These are phyloP conservation scores for Exophiala alcalophila DNA, from an alignment of 2,329 filamentous ascomycete genomes.

Conservation along the genomic window DNA sequence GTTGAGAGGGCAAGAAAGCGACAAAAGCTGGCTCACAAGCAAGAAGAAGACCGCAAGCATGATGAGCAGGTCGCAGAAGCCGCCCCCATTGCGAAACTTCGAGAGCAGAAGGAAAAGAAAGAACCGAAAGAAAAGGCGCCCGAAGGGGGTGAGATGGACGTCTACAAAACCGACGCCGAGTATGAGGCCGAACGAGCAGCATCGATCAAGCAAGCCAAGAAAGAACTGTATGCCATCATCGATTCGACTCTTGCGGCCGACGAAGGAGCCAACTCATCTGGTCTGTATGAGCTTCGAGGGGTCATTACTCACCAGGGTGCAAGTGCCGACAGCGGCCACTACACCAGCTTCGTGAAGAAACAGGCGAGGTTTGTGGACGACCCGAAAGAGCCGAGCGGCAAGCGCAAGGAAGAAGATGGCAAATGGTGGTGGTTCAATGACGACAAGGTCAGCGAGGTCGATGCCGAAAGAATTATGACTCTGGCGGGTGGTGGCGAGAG, in stretches of 20 bases:
- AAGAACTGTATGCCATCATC: slow-evolving; percentile 78
- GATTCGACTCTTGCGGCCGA: slow-evolving; percentile 71
- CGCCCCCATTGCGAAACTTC: slow-evolving; percentile 49
- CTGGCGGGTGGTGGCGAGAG: slow-evolving; percentile 74
- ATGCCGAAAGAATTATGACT: slow-evolving; percentile 83
- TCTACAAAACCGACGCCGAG: slow-evolving; percentile 90
- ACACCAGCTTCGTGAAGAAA: slow-evolving; percentile 98
- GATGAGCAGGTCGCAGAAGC: slow-evolving; percentile 35
- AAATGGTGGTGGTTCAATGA: slow-evolving; percentile 99
- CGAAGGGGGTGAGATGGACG: slow-evolving; percentile 67
- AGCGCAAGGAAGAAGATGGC: slow-evolving; percentile 76
- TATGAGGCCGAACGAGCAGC: slow-evolving; percentile 80
- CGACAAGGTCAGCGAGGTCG: slow-evolving; percentile 91
- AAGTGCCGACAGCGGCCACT: slow-evolving; percentile 95
- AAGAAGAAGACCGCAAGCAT: slow-evolving; percentile 51
- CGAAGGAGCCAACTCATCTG: slow-evolving; percentile 84
- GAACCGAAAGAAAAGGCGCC: slow-evolving; percentile 43
- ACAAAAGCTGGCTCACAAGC: slow-evolving; percentile 68
- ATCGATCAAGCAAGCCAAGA: slow-evolving; percentile 74
- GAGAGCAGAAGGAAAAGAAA: slow-evolving; percentile 50
- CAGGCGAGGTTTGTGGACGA: slow-evolving; percentile 61
- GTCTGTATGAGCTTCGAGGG: slow-evolving; percentile 88
- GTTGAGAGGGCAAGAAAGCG: slow-evolving; percentile 88
- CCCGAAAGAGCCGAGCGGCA: slow-evolving; percentile 63
- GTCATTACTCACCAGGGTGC: slow-evolving; percentile 96